Evolutionary conservation across 495 filamentous ascomycete genomes (phyloP), one percentile per base, ranked within the genome.

Genomic region (Haplographium delicatum): DNA sequence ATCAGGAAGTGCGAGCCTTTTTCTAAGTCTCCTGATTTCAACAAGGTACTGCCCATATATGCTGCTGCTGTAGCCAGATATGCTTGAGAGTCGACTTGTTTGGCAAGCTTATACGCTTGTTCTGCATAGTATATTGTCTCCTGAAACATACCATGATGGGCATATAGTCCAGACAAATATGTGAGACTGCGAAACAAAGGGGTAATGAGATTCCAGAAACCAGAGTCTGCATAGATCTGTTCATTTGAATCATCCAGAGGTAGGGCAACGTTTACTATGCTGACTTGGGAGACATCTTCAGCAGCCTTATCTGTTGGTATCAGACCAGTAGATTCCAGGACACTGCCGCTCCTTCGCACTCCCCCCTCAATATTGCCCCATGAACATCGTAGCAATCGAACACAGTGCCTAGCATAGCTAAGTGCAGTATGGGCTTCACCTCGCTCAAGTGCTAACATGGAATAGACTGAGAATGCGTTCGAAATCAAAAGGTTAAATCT

Each of bases 101-200:
- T 73, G 41, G 86, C 89, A 51, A 95, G 80, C 62, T 86, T 88
- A 43, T 86, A 70, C 1, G 88, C 88, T 60, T 95, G 84, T 54
- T 96, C 84, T 5, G 84, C 78, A 58, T 95, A 95, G 65, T 89
- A 93, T n/a, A 91, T 70, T 5, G 91, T 86, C 62, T 97, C 94
- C 43, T 85, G 83, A 56, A 89, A 86, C 64, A 96, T 76, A 38
- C 94, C 91, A 58, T 90, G 77, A 47, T 91, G 82, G 3, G 87
- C 80, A 50, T 86, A 95, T 13, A 94, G 65, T 18, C 72, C 73
- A 3, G 89, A 88, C 4, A 95, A 76, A 46, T 88, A 82, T 39
- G 80, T 59, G 24, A 91, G 66, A 39, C 80, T 78, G 4, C 77
- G 78, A 60, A 87, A 84, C 23, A 96, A 71, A 7, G 79, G 78